Percentiles rank a stretch among this genome's conserved stretches.
Evolutionary conservation across 805 yeast genomes (phyloP).

Genomic region (Hanseniaspora guilliermondii): DNA sequence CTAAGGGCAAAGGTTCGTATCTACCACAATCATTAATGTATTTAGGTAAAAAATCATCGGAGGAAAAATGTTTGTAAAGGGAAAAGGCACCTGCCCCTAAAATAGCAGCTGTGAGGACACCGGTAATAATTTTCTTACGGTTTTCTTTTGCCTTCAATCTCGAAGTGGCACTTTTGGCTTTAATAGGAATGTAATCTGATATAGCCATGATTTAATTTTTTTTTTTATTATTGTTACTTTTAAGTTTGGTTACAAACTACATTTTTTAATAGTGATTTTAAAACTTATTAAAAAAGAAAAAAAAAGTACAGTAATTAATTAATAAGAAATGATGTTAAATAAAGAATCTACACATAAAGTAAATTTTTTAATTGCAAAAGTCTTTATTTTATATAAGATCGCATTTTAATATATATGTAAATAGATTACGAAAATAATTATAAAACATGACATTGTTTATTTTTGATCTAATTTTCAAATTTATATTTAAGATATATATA

Average conservation of each 20-base stretch:
- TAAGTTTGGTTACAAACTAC: background rate
- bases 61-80: background rate
- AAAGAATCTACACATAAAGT: too few relatives aligned
- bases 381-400: too few relatives aligned
- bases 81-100: background rate
- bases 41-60: conserved; percentile 2
- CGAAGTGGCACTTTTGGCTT: conserved; percentile 4
- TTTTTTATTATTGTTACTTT: background rate
- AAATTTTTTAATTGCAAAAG: too few relatives aligned
- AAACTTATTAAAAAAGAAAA: too few relatives aligned
- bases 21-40: conserved; percentile 12
- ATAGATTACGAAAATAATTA: too few relatives aligned
- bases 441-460: too few relatives aligned
- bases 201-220: background rate
- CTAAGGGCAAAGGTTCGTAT: conserved; percentile 13
- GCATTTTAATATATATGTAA: too few relatives aligned
- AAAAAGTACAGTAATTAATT: too few relatives aligned
- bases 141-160: conserved; percentile 12
- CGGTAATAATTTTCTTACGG: background rate
- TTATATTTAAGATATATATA: too few relatives aligned
- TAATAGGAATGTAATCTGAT: conserved; percentile 13
- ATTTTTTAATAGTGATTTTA: too few relatives aligned
- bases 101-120: background rate
- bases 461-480: too few relatives aligned
- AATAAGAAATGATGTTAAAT: too few relatives aligned